Base-by-base conservation (phyloP, 352 stramenopile species). In the Globisporangium camurandrum region DNA sequence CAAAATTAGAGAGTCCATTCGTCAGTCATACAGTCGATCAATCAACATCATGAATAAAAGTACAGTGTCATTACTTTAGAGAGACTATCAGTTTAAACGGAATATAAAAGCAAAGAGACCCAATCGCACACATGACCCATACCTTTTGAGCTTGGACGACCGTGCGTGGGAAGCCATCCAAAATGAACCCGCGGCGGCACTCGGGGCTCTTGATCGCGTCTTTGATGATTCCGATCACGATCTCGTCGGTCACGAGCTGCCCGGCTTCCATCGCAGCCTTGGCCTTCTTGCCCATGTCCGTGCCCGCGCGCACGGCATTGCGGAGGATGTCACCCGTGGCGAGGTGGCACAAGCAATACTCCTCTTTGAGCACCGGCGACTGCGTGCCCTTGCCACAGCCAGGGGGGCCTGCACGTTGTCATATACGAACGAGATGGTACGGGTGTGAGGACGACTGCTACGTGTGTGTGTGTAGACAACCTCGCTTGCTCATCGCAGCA, bases 261-360 rank as follows among this genome's bases (percentile, higher is more conserved):
- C 86, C 93, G 30, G 93, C 86, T 57, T 99, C 97, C 97, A 99
- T 99, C 48, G 98, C 86, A n/a, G 83, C 88, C 65, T 98, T 97
- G 42, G 96, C 96, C 78, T 98, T 96, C 61, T 97, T 93, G 42
- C 97, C 97, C 64, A 99, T 97, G 24, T 98, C 94, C 7, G 96
- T 98, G 64, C 96, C 95, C 16, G 87, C 87, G 19, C 84, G 69
- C 34, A 99, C 97, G 36, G 97, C 97, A 3, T 92, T 94, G 61
- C 97, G 94, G 41, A 99, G 81, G 86, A 99, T 99, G 66, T 99
- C 97, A 51, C 97, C 97, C 7, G 97, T 99, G 26, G 96, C 96
- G 58, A 99, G 72, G 80, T 99, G 96, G 68, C 88, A 97, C 57
- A 98, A 72, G 59, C 97, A 98, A 66, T 99, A 98, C 57, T 99